These are phyloP conservation scores for Camellia granthamiana DNA, from an alignment of 148 eudicot species.

Conservation along the genomic window DNA sequence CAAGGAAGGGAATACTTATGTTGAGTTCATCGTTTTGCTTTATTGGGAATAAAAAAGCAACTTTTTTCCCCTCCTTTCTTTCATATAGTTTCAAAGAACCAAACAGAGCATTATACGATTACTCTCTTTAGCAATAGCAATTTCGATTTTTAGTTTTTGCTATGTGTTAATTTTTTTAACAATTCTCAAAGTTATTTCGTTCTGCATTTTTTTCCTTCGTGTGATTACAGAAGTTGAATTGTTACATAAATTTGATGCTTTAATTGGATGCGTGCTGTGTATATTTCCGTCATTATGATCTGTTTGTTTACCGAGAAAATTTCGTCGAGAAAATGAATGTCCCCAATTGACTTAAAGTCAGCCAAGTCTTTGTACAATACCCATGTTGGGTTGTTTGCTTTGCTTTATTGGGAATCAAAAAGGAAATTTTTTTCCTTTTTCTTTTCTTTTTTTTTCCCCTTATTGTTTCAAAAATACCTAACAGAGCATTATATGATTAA, in stretches of 20 bases:
- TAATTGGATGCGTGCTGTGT: too few species aligned
- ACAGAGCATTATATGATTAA: not conserved
- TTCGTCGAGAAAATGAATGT: not conserved
- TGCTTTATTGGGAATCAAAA: not conserved
- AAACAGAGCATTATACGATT: not conserved
- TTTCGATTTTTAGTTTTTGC: not conserved
- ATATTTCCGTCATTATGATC: too few species aligned
- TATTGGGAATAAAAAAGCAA: not conserved
- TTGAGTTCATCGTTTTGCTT: not conserved
- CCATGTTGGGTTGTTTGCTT: not conserved
- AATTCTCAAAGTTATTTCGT: not conserved
- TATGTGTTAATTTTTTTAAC: not conserved
- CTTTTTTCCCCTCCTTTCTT: not conserved
- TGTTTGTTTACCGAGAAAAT: not conserved
- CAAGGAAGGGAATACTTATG: too few species aligned
- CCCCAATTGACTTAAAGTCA: too few species aligned
- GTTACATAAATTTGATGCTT: not conserved
- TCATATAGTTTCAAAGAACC: not conserved
- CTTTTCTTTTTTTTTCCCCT: not conserved
- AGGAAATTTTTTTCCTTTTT: too few species aligned
- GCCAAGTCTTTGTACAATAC: too few species aligned
- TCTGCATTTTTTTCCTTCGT: not conserved
- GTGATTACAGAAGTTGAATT: constrained; percentile 25
- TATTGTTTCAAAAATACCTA: too few species aligned
- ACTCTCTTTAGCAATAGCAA: not conserved